phyloP scores from a whole-genome alignment of 2,329 filamentous ascomycete species.

The Diaporthe sp. region DNA sequence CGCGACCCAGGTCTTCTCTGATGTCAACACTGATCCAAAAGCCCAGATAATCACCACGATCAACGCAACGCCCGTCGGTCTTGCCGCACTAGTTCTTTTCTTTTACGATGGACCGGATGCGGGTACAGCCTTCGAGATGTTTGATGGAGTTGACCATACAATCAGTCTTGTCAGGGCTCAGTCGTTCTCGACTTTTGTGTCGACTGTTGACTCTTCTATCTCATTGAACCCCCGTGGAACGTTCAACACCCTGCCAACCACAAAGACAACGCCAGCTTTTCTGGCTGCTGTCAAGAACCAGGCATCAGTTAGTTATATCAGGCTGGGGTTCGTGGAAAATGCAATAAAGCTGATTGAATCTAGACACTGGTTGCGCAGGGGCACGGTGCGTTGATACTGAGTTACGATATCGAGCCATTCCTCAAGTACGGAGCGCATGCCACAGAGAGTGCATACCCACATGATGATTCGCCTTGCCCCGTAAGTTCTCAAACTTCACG shows the following conservation, averaged over 20 bases:
- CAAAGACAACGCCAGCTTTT: conserved; percentile 44
- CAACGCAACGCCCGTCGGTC: conserved; percentile 40
- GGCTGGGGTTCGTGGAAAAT: accelerated
- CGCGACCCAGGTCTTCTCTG: conserved; percentile 47
- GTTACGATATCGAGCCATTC: conserved; percentile 52
- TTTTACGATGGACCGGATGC: conserved; percentile 50
- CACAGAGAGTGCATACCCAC: conserved; percentile 50
- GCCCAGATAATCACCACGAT: conserved; percentile 49
- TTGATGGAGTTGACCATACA: conserved; percentile 42
- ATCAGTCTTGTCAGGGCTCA: conserved; percentile 36
- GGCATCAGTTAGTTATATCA: conserved; percentile 28
- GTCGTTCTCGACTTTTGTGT: conserved; percentile 42
- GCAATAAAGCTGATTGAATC: not conserved
- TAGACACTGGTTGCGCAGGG: not conserved
- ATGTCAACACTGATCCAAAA: conserved; percentile 47
- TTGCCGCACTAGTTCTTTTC: conserved; percentile 43
- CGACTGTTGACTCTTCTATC: conserved; percentile 40
- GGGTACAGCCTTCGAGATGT: conserved; percentile 45
- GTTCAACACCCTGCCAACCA: conserved; percentile 49
- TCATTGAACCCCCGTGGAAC: conserved; percentile 45
- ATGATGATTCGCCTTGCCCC: conserved; percentile 46
- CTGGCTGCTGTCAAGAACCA: conserved; percentile 46
- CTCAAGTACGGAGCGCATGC: conserved; percentile 48
- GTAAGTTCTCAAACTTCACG: conserved; percentile 33
- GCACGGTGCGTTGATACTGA: conserved; percentile 44